Conservation (phyloP, 2,329 filamentous ascomycete genomes). For the Aspergillus eucalypticola region DNA sequence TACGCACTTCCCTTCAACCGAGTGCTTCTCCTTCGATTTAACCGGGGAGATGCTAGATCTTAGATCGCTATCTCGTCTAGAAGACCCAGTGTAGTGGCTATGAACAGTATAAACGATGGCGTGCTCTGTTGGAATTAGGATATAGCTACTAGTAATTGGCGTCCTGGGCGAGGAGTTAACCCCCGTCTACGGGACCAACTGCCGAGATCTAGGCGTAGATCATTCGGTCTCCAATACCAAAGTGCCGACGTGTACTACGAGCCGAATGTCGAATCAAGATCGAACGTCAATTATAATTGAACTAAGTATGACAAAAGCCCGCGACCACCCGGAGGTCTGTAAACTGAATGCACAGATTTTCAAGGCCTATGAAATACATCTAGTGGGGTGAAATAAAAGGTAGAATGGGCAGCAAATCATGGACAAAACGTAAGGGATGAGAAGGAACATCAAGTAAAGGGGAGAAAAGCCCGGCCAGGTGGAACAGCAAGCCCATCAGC, state of each 20-base stretch:
- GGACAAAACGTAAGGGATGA: conserved; percentile 3
- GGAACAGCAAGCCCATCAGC: conserved; percentile 13
- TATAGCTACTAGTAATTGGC: not conserved
- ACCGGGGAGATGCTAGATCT: not conserved
- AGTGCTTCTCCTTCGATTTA: not conserved
- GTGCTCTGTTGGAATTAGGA: not conserved
- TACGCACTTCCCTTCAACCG: conserved; percentile 5
- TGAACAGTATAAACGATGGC: not conserved
- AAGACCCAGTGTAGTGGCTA: not conserved
- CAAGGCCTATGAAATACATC: conserved; percentile 28
- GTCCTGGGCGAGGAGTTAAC: not conserved
- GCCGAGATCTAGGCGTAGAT: not conserved
- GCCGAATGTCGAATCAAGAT: not conserved
- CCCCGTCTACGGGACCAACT: not conserved
- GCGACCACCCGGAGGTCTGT: not conserved
- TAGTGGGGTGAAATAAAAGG: conserved; percentile 14
- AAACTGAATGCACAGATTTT: conserved; percentile 10
- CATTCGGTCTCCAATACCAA: not conserved
- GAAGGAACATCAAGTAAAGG: conserved; percentile 19
- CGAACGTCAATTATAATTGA: conserved; percentile 9
- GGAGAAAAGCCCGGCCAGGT: conserved; percentile 16
- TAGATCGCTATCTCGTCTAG: not conserved
- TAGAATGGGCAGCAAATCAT: conserved; percentile 18
- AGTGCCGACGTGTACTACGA: not conserved
- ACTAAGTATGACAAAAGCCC: not conserved